Evolutionary conservation across 164 flowering plant genomes (phyloP), one percentile per base, ranked within the genome.

Genomic region (Vitis riparia): DNA sequence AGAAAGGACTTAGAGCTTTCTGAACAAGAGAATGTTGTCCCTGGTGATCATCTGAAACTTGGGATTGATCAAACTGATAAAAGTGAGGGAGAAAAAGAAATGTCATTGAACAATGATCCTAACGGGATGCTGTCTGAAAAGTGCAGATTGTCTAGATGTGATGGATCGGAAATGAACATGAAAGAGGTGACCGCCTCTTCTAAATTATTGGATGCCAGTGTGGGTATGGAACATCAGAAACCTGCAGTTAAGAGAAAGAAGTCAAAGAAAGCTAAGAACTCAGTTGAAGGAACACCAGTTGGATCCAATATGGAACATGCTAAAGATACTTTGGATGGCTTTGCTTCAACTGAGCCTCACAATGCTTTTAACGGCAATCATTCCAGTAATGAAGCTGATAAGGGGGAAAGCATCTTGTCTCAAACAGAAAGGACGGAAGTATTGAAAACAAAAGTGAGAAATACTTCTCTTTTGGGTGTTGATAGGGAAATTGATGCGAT

Each of bases 181-280:
- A 32, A 49, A 64, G 75, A 71, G 17, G 67, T 56, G 56, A 19
- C 14, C 65, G 68, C 37, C 58, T 51, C 77, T 12, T 48, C 75
- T 48, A 75, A 68, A 37, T 27, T 78, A 32, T 47, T 63, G 44
- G 72, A 80, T 32, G 67, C 57, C 50, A 44, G 60, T 63, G 72
- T 50, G n/a, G 57, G 37, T 71, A 57, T 17, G 16, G 81, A 67
- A 44, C 59, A 69, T 27, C 47, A 3, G 13, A 75, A 72, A 44
- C 53, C 77, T 62, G 60, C 70, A 55, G 75, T 74, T 59, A 82
- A 71, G 67, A 77, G 17, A 51, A 79, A 63, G 69, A 85, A 79
- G 74, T 59, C 76, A 19, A 83, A 71, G 69, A 83, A 74, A 68
- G 37, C 57, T 2, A 71, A 75, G 74, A 68, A 52, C 51, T 66